Conservation (phyloP, 75 land plant species). For the Cryptomeria japonica region DNA sequence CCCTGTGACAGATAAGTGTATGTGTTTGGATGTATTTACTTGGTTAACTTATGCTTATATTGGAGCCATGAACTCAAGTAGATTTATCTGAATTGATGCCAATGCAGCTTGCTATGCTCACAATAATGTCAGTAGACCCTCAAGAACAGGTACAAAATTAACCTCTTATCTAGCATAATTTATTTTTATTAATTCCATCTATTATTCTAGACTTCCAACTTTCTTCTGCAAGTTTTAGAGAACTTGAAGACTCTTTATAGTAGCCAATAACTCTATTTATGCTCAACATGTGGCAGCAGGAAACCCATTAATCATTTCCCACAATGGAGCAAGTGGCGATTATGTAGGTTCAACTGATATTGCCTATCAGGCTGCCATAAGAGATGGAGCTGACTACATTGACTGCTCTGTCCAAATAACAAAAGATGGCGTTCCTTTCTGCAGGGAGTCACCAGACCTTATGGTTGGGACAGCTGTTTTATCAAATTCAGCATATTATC, state of each 20-base stretch:
- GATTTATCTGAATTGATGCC: not conserved
- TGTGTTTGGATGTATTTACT: not conserved
- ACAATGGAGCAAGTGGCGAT: constrained; percentile 88
- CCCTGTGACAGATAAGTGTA: not conserved
- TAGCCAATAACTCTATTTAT: not conserved
- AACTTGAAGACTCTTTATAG: not conserved
- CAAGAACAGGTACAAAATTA: not conserved
- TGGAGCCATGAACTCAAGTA: not conserved
- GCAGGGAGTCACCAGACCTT: constrained; percentile 58
- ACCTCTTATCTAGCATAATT: not conserved
- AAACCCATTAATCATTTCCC: constrained; percentile 60
- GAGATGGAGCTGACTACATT: constrained; percentile 79
- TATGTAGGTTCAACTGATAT: constrained; percentile 71
- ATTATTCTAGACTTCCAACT: not conserved
- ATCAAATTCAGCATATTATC: constrained; percentile 21
- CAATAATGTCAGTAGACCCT: not conserved
- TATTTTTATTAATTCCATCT: not conserved
- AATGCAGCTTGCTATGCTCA: constrained; percentile 15
- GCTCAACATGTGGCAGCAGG: constrained; percentile 15
- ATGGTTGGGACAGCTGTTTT: constrained; percentile 35
- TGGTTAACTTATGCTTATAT: not conserved
- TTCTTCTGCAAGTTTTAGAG: not conserved
- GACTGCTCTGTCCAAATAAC: constrained; percentile 95
- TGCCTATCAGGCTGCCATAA: constrained; percentile 66
- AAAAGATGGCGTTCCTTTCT: constrained; percentile 79